A percentile compares a stretch with the other conserved stretches of the same genome.
These are phyloP conservation scores for Aspergillus oerlinghausenensis DNA, from an alignment of 2,329 filamentous ascomycete species.

Conservation along the genomic window DNA sequence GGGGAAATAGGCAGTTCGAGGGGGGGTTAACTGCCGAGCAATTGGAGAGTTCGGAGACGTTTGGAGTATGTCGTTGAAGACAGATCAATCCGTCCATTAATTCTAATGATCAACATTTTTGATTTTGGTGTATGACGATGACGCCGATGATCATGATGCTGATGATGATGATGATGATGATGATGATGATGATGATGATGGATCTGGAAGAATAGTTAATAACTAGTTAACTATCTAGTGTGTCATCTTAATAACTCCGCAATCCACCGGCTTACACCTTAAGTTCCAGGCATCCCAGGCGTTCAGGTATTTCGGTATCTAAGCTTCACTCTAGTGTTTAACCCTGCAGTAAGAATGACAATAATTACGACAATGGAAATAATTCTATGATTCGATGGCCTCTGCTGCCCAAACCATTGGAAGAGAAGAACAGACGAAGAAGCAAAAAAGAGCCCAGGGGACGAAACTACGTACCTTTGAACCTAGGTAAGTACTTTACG, in stretches of 20 bases:
- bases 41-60: background rate
- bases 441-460: too few species aligned
- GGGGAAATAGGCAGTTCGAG: background rate
- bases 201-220: background rate
- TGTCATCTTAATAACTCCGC: background rate
- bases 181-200: background rate
- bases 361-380: background rate
- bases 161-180: background rate
- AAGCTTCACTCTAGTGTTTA: background rate
- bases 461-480: too few species aligned
- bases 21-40: background rate
- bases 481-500: too few species aligned
- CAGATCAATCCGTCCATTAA: background rate
- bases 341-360: background rate
- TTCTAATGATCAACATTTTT: background rate
- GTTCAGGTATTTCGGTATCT: background rate
- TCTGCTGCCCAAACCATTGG: too few species aligned
- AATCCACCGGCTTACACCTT: background rate
- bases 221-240: background rate
- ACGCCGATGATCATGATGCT: too few species aligned
- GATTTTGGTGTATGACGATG: background rate
- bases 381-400: too few species aligned
- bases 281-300: background rate
- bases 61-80: background rate
- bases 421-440: too few species aligned